Base-by-base conservation (phyloP, 1,284 basidiomycete genomes). In the Volvariella surrecta region DNA sequence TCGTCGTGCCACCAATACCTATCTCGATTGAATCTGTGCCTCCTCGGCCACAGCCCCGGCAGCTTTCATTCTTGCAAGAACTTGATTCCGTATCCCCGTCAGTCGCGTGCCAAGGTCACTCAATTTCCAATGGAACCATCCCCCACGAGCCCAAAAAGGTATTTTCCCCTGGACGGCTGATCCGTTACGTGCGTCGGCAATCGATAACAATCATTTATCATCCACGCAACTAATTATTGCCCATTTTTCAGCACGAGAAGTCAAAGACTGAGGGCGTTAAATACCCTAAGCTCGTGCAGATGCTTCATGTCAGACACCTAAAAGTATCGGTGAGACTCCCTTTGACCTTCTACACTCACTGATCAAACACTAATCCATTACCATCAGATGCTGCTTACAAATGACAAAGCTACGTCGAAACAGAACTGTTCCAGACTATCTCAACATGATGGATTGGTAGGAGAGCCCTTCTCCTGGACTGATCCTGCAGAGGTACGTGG, bases 401-500 rank as follows among this genome's bases (percentile, higher is more conserved):
- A 35, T 35, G n/a, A 35, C 34, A 35, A 35, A 15, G 34, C 34
- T 15, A 16, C 18, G 15, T 35, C 34, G n/a, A 6, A 7, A n/a
- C 34, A 19, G 6, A 4, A 15, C n/a, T n/a, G 34, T 15, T 35
- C 6, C 18, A 19, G 15, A 8, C 15, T n/a, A 7, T 19, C 34
- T 37, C 40, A 32, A 30, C 24, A 15, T 28, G 15, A 35, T 20
- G 19, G 22, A 8, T 28, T 11, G 32, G 18, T 28, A 40, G 70
- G 74, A 41, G 56, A 50, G 37, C 58, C 62, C 6, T 73, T 64
- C 50, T 46, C 47, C 24, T 76, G 73, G 73, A 57, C 54, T 19
- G 73, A 76, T 54, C 66, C 71, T 38, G 73, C 68, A 20, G 63
- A 68, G 54, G 70, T 71, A 54, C 48, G 57, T 35, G 6, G n/a